A percentile compares a stretch with the other conserved stretches of the same genome.
Conservation (phyloP, 805 yeast genomes). For the Lipomyces mesembrius region DNA sequence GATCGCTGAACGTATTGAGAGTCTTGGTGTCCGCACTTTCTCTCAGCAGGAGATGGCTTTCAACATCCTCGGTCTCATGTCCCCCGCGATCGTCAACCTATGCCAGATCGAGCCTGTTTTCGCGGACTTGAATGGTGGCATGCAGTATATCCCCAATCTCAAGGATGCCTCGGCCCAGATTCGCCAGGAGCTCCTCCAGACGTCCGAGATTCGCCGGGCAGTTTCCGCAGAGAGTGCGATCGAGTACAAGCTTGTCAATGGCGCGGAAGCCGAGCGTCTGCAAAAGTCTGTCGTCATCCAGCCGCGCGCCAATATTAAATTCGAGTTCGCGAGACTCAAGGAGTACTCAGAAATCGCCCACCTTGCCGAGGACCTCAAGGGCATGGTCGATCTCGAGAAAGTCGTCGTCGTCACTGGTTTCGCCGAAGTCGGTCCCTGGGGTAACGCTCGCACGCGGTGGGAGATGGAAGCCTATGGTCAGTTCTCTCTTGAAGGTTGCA, state of each 20-base stretch:
- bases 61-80: conserved; percentile 91
- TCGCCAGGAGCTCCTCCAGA: conserved; percentile 72
- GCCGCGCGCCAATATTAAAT: conserved; percentile 94
- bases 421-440: conserved; percentile 99
- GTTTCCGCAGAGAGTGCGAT: conserved; percentile 91
- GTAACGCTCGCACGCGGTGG: conserved; percentile 99
- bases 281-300: conserved; percentile 75
- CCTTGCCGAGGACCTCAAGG: conserved; percentile 66
- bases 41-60: conserved; percentile 99
- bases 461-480: conserved; percentile 97
- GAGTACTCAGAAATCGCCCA: conserved; percentile 64
- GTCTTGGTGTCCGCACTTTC: conserved; percentile 94
- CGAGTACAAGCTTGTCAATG: conserved; percentile 83
- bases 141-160: conserved; percentile 89
- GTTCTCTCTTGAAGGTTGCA: conserved; percentile 95
- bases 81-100: conserved; percentile 79
- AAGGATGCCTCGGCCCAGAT: conserved; percentile 82
- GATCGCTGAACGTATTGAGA: conserved; percentile 96
- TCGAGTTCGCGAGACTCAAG: conserved; percentile 89
- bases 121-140: conserved; percentile 99
- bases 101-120: conserved; percentile 94
- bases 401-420: conserved; percentile 97
- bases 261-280: conserved; percentile 85
- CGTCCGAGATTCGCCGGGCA: conserved; percentile 92
- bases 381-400: conserved; percentile 87